Evolutionary conservation across 2,329 filamentous ascomycete species (phyloP), one percentile per base, ranked within the genome.

Genomic region (Colletotrichum higginsianum): DNA sequence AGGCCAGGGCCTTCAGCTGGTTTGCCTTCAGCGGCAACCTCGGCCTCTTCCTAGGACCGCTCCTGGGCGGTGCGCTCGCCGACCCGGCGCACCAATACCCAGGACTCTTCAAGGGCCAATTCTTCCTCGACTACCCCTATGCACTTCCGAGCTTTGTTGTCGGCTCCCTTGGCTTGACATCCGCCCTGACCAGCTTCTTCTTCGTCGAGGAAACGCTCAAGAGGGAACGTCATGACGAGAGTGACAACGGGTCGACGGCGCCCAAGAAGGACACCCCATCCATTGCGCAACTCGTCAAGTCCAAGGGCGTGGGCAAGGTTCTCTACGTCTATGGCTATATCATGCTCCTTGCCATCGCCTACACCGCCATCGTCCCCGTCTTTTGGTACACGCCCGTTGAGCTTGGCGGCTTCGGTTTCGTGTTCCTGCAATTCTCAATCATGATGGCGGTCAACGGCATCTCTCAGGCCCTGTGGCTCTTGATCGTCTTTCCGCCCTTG

Each of bases 21-120:
- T 95, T 95, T 78, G 92, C 93, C 12, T 94, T 96, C 77, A 85
- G 88, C 0, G 90, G 90, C 5, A 96, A 96, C 74, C 26, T 95
- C 11, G 94, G 94, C 4, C 90, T 96, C 55, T 90, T 94, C 69
- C 40, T 94, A 2, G 94, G 93, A 0, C 92, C 93, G 3, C 76
- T 94, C 11, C 77, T 94, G 23, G 93, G 93, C 52, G 94, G 93
- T 63, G 85, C 84, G 0, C 85, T 96, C 1, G 91, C 92, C 13
- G 87, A 93, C 44, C 94, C 93, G 1, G 90, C 87, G 0, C 77
- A 82, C 2, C 91, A 92, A 78, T 95, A 92, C 75, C 88, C 90
- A 0, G 75, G 81, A 0, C 64, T 87, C 0, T 93, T 95, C 72
- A 86, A 84, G 3, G 78, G 81, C 2, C 78, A 80, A 1, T 92